phyloP scores from a whole-genome alignment of 257 asterid species.

The Przewalskia tangutica region DNA sequence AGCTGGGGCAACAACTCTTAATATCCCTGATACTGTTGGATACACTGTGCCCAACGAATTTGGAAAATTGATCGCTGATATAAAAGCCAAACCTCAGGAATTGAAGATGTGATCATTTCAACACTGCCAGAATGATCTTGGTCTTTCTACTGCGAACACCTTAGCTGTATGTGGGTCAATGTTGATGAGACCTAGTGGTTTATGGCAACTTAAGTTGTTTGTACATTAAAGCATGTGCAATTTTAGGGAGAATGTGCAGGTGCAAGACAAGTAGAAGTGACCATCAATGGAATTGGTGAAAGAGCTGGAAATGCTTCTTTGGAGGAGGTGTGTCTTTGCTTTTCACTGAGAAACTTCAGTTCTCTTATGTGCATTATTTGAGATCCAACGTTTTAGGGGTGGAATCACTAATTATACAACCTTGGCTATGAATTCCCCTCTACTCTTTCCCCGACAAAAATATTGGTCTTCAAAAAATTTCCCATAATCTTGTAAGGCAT shows the following conservation, averaged over 20 bases:
- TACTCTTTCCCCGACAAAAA: background rate
- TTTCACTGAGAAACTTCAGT: background rate
- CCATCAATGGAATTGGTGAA: constrained; percentile 94
- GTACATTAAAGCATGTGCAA: background rate
- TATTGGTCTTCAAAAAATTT: background rate
- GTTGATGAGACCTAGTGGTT: background rate
- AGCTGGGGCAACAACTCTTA: constrained; percentile 96
- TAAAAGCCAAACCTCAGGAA: constrained; percentile 83
- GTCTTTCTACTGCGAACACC: constrained; percentile 88
- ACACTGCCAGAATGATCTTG: constrained; percentile 98
- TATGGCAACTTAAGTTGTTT: constrained; percentile 2
- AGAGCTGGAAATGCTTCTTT: constrained; percentile 96
- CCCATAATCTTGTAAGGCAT: background rate
- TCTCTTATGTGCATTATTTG: background rate
- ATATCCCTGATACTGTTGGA: constrained; percentile 97
- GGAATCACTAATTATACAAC: background rate
- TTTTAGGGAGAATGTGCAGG: constrained; percentile 76
- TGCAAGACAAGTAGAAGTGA: constrained; percentile 80
- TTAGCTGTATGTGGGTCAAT: constrained; percentile 44
- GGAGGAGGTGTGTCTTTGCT: constrained; percentile 53
- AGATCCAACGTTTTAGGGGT: constrained; percentile 2
- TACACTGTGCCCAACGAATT: constrained; percentile 62
- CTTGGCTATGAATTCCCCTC: background rate
- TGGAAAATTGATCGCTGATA: constrained; percentile 75
- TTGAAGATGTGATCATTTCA: constrained; percentile 81